Evolutionary conservation across 2,329 filamentous ascomycete genomes (phyloP).

Genomic region (Penicillium sp.): DNA sequence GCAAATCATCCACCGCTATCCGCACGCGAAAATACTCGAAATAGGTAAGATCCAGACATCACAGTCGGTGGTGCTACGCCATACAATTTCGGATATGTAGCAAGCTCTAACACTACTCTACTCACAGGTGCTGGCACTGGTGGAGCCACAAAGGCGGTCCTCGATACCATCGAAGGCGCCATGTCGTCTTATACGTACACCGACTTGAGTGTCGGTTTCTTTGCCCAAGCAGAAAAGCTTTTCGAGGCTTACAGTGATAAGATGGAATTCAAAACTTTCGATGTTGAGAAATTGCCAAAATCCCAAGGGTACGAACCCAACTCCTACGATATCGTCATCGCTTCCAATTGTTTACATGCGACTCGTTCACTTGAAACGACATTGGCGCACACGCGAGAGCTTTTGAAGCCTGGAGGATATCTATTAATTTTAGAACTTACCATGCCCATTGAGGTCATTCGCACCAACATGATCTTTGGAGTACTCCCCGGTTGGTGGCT

Average conservation of each 20-base stretch:
- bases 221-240: conserved; percentile 13
- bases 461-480: conserved; percentile 12
- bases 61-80: no score
- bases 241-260: not conserved
- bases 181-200: conserved; percentile 18
- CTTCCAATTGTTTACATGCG: conserved; percentile 32
- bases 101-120: no score
- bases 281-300: conserved; percentile 23
- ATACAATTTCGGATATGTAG: no score
- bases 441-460: not conserved
- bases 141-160: conserved; percentile 34
- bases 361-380: conserved; percentile 22
- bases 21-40: conserved; percentile 42
- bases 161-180: conserved; percentile 23
- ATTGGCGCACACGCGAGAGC: conserved; percentile 21
- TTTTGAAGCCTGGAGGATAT: conserved; percentile 41
- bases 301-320: conserved; percentile 26
- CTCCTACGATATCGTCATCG: conserved; percentile 31
- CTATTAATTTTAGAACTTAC: conserved; percentile 43
- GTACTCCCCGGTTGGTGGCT: conserved; percentile 38
- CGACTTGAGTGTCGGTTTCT: conserved; percentile 21
- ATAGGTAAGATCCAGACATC: no score
- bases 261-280: conserved; percentile 26
- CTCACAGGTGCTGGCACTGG: conserved; percentile 40
- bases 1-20: conserved; percentile 38